Percentiles rank a stretch among this genome's conserved stretches.
Evolutionary conservation across 352 stramenopile species (phyloP).

Genomic region (Phytopythium helicoides): DNA sequence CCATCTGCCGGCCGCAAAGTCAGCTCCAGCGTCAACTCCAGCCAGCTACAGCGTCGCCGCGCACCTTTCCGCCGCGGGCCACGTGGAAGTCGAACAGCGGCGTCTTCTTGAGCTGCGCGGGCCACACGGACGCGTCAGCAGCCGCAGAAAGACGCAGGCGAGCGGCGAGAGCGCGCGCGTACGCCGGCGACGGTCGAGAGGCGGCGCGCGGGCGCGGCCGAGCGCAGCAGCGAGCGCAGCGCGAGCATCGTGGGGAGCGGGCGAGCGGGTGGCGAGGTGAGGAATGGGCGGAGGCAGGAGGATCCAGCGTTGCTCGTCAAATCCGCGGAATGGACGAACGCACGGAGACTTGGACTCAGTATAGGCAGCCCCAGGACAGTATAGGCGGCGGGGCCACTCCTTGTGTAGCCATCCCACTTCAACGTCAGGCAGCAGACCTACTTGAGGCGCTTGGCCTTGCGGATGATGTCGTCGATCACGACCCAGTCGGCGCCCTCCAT

Average conservation of each 20-base stretch:
- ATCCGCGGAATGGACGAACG: no score
- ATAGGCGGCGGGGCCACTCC: no score
- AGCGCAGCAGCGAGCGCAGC: slow-evolving; percentile 6
- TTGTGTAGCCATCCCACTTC: no score
- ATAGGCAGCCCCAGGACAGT: no score
- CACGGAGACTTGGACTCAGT: no score
- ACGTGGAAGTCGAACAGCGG: slow-evolving; percentile 78
- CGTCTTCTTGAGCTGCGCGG: slow-evolving; percentile 70
- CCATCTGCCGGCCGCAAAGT: slow-evolving; percentile 56
- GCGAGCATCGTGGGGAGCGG: slow-evolving; percentile 6
- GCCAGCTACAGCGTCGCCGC: neutral
- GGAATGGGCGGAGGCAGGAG: no score
- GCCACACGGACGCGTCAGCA: no score
- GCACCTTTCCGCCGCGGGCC: slow-evolving; percentile 63
- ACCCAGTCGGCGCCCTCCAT: slow-evolving; percentile 69
- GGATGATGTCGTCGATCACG: slow-evolving; percentile 64
- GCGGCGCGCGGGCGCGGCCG: slow-evolving; percentile 7
- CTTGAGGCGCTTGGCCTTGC: slow-evolving; percentile 40
- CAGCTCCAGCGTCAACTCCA: neutral
- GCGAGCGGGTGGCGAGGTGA: no score
- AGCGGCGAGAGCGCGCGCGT: no score
- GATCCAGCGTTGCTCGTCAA: no score
- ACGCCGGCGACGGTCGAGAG: slow-evolving; percentile 16
- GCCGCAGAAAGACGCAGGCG: no score
- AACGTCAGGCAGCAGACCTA: no score